Base-by-base conservation (phyloP, 495 filamentous ascomycete genomes). In the Penicillium salamii region DNA sequence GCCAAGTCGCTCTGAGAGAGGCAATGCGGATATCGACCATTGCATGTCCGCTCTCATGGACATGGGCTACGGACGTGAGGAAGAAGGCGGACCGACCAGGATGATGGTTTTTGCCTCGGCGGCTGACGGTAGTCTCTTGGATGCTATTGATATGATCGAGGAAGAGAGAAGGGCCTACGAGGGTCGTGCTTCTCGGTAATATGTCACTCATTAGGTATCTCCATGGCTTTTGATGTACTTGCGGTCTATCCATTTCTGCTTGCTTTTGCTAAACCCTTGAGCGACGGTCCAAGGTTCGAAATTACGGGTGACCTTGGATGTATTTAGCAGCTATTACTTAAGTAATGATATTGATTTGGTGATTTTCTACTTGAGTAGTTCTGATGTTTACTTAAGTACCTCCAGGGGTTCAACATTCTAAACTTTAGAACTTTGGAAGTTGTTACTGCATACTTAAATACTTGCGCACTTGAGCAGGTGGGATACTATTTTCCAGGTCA, bases 71-170 rank as follows among this genome's bases (percentile, higher is more conserved):
- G 75, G 71, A n/a, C 66, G 63, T 14, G 59, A 60, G 28, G 51
- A 67, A 18, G 65, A 75, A 14, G 71, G 74, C 17, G 74, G 71
- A 15, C 64, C 50, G 24, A 59, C 73, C 37, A 68, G 79, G 33
- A 61, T 82, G 54, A 65, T 62, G 18, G 64, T 81, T 7, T 81
- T 78, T 64, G 78, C 79, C 1, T 73, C 75, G 23, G 76, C 78
- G 35, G 68, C 70, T 8, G 68, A 74, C 14, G 75, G 76, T 15
- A 69, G 60, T 18, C 53, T 82, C 18, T 42, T 50, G 9, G 71
- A 76, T 52, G 79, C 79, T 13, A 74, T 82, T 55, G 79, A 80
- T 28, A 76, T 81, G 68, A 77, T 82, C 59, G 77, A 80, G 41
- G 78, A 81, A 32, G 79, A 82, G 52, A 69, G 71, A 31, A 68